phyloP scores from a whole-genome alignment of 441 rosid species.

The Erodium chrysanthum region DNA sequence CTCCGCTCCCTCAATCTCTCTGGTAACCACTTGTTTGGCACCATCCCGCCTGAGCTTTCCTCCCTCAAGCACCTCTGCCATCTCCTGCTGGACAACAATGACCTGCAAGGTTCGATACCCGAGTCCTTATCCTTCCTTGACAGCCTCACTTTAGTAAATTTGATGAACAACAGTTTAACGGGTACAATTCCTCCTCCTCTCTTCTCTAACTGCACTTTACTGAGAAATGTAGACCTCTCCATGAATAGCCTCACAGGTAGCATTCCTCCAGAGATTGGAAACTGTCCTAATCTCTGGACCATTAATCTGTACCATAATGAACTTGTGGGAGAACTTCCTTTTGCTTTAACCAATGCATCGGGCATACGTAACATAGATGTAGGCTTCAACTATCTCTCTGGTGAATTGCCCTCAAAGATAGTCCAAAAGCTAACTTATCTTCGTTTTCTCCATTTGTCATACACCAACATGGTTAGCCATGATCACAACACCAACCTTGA shows the following conservation, averaged over 20 bases:
- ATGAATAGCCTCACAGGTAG: conserved; percentile 28
- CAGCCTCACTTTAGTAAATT: conserved; percentile 20
- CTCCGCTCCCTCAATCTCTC: conserved; percentile 20
- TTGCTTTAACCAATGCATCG: conserved; percentile 31
- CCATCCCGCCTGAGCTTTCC: conserved; percentile 25
- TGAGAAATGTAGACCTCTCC: conserved; percentile 35
- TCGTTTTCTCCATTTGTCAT: conserved; percentile 29
- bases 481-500: conserved; percentile 36
- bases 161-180: conserved; percentile 23
- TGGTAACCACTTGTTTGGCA: conserved; percentile 23
- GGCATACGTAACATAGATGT: conserved; percentile 27
- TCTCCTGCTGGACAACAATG: conserved; percentile 18
- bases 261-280: conserved; percentile 34
- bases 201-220: conserved; percentile 37
- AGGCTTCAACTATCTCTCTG: conserved; percentile 31
- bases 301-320: conserved; percentile 38
- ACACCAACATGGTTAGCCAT: conserved; percentile 35
- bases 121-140: conserved; percentile 22
- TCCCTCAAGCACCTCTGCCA: conserved; percentile 20
- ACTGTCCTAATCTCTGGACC: conserved; percentile 25
- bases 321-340: conserved; percentile 34
- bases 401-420: conserved; percentile 36
- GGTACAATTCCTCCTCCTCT: conserved; percentile 34
- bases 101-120: conserved; percentile 29
- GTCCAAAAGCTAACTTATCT: conserved; percentile 23